Conservation (phyloP, 225 moss, liverwort and hornwort species). For the Polytrichum commune region DNA sequence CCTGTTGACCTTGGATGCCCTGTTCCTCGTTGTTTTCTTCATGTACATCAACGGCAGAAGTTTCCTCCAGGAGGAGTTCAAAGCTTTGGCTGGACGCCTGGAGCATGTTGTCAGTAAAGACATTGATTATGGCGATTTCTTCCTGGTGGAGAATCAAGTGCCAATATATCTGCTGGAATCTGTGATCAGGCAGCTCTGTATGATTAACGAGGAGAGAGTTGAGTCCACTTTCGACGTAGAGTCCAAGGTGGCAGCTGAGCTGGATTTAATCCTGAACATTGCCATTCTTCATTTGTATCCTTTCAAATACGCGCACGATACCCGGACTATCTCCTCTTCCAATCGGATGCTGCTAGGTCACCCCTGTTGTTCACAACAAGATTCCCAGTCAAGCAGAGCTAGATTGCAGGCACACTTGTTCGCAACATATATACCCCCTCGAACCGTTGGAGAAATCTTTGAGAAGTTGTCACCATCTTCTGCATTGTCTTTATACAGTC, state of each 20-base stretch:
- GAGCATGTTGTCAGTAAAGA: background rate
- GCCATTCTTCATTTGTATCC: constrained; percentile 16
- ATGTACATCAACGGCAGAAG: constrained; percentile 4
- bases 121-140: constrained; percentile 17
- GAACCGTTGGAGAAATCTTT: background rate
- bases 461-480: constrained; percentile 19
- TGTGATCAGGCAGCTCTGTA: constrained; percentile 5
- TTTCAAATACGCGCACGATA: background rate
- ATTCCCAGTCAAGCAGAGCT: background rate
- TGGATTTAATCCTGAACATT: constrained; percentile 11
- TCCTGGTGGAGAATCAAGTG: constrained; percentile 34
- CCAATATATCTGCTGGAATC: constrained; percentile 29
- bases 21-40: constrained; percentile 34
- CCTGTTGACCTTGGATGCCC: constrained; percentile 25
- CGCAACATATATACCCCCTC: constrained; percentile 14
- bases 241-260: background rate
- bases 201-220: background rate
- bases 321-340: too few species aligned
- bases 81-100: constrained; percentile 8
- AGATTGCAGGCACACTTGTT: constrained; percentile 4
- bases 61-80: constrained; percentile 14
- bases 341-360: background rate
- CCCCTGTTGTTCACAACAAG: background rate
- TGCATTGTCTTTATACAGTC: constrained; percentile 29
- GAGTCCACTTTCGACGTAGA: background rate